A percentile compares a stretch with the other conserved stretches of the same genome.
These are phyloP conservation scores for Musa troglodytarum DNA, from an alignment of 176 grass and related monocot species.

Conservation along the genomic window DNA sequence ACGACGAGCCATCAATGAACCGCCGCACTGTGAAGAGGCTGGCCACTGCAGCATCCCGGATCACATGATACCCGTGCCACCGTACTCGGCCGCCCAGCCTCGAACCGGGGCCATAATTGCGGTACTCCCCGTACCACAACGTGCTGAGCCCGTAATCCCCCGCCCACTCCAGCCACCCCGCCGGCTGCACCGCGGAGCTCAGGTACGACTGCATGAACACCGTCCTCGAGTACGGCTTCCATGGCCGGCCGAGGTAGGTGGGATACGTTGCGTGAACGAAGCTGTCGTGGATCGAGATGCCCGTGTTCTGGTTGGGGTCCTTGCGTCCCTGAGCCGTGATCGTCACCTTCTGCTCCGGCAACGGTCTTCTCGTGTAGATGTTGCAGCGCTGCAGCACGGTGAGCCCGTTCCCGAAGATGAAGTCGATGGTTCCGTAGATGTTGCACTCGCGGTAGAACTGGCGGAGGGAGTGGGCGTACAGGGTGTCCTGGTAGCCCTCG, in stretches of 20 bases:
- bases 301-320: constrained; percentile 69
- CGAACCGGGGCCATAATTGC: constrained; percentile 56
- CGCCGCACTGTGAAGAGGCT: constrained; percentile 52
- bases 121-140: constrained; percentile 72
- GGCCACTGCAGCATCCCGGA: constrained; percentile 53
- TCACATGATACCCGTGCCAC: constrained; percentile 79
- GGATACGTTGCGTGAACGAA: constrained; percentile 35
- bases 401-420: constrained; percentile 72
- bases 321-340: constrained; percentile 58
- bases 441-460: constrained; percentile 78
- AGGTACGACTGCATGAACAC: constrained; percentile 84
- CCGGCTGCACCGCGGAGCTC: constrained; percentile 34
- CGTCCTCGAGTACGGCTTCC: constrained; percentile 68
- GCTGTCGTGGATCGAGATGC: constrained; percentile 59
- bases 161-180: constrained; percentile 69
- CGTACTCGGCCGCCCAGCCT: constrained; percentile 34
- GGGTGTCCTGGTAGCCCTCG: constrained; percentile 86
- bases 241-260: constrained; percentile 71
- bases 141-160: constrained; percentile 36
- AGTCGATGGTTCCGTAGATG: constrained; percentile 70
- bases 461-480: constrained; percentile 84
- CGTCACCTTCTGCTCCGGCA: constrained; percentile 39
- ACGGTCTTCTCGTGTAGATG: constrained; percentile 26
- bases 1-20: constrained; percentile 70
- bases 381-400: constrained; percentile 50